Percentiles rank a stretch among this genome's conserved stretches.
These are phyloP conservation scores for Arthromyces matolae DNA, from an alignment of 768 basidiomycete species.

Conservation along the genomic window DNA sequence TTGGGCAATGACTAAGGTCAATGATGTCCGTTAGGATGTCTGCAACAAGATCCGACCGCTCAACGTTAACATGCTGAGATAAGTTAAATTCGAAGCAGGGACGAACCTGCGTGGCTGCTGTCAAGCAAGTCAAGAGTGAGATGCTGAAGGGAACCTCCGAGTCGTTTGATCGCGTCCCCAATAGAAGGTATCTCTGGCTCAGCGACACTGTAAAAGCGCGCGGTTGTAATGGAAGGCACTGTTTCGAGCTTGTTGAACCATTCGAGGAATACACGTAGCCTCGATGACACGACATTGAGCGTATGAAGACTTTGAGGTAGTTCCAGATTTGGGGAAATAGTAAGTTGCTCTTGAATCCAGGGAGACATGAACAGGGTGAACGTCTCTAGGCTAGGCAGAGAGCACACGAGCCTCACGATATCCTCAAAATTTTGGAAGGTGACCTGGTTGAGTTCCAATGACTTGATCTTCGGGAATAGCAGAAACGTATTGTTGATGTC, in stretches of 20 bases:
- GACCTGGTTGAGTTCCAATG: slow-evolving; percentile 13
- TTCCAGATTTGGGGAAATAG: not conserved
- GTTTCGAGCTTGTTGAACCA: slow-evolving; percentile 10
- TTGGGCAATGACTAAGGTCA: slow-evolving; percentile 10
- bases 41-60: not conserved
- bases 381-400: slow-evolving; percentile 8
- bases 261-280: slow-evolving; percentile 9
- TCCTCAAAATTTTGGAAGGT: slow-evolving; percentile 5
- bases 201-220: slow-evolving; percentile 9
- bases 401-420: slow-evolving; percentile 11
- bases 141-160: slow-evolving; percentile 11
- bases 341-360: slow-evolving; percentile 5
- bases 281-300: slow-evolving; percentile 8
- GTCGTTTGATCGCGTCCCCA: slow-evolving; percentile 2
- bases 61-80: not conserved
- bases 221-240: slow-evolving; percentile 7
- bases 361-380: slow-evolving; percentile 10
- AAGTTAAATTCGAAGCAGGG: not conserved
- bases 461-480: slow-evolving; percentile 10
- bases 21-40: slow-evolving; percentile 7
- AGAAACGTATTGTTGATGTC: slow-evolving; percentile 2
- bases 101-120: slow-evolving; percentile 8
- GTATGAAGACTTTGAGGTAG: slow-evolving; percentile 10
- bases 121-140: slow-evolving; percentile 15
- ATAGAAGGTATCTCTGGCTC: slow-evolving; percentile 8